These are phyloP conservation scores for Pseudogymnoascus sp. DNA, from an alignment of 2,329 filamentous ascomycete species.

Conservation along the genomic window DNA sequence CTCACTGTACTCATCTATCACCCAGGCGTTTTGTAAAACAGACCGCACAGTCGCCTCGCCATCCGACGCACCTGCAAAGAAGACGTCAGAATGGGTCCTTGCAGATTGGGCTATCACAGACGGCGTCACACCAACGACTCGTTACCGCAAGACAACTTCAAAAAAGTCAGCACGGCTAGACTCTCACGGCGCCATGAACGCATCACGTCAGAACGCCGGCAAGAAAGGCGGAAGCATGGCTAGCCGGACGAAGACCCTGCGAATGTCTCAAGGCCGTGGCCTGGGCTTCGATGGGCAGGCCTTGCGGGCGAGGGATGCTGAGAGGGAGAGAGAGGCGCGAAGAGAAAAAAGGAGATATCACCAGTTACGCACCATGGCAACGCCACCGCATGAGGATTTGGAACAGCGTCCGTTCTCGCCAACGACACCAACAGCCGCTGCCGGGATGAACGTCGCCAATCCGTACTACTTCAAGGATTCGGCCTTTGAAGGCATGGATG, in stretches of 20 bases:
- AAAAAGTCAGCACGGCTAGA: slow-evolving; percentile 13
- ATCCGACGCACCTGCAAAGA: slow-evolving; percentile 47
- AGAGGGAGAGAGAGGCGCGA: background rate
- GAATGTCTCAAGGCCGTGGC: background rate
- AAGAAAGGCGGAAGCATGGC: slow-evolving; percentile 8
- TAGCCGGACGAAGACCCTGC: background rate
- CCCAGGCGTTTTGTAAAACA: slow-evolving; percentile 48
- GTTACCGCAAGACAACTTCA: slow-evolving; percentile 52
- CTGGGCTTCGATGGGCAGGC: background rate
- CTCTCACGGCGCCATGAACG: background rate
- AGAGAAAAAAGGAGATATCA: background rate
- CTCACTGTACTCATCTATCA: slow-evolving; percentile 26
- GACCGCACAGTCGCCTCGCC: slow-evolving; percentile 26
- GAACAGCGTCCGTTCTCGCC: slow-evolving; percentile 2
- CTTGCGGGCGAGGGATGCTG: background rate
- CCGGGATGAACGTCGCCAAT: slow-evolving; percentile 13
- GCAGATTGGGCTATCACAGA: slow-evolving; percentile 58
- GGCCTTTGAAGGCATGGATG: slow-evolving; percentile 17
- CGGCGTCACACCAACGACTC: slow-evolving; percentile 79
- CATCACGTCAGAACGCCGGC: slow-evolving; percentile 3
- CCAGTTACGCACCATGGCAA: slow-evolving; percentile 1
- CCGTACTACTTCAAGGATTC: slow-evolving; percentile 19
- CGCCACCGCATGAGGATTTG: background rate
- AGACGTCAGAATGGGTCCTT: slow-evolving; percentile 69
- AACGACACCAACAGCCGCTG: slow-evolving; percentile 17